These are phyloP conservation scores for Nemania serpens DNA, from an alignment of 2,329 filamentous ascomycete species.

Conservation along the genomic window DNA sequence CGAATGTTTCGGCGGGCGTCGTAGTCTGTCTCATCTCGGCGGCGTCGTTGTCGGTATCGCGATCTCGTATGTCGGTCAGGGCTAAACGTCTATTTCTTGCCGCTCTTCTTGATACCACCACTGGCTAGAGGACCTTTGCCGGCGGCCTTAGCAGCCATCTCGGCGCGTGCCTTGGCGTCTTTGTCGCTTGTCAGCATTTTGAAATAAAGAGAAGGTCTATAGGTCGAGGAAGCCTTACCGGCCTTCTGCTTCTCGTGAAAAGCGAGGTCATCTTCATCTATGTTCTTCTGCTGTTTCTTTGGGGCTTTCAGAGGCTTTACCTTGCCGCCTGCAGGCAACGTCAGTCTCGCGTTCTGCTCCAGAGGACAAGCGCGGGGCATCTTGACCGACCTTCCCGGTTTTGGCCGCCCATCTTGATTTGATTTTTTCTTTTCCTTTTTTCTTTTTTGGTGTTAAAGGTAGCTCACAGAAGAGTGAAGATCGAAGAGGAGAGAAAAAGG, in stretches of 20 bases:
- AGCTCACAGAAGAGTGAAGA: background rate
- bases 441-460: background rate
- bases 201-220: background rate
- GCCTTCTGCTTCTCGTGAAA: constrained; percentile 83
- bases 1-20: constrained; percentile 4
- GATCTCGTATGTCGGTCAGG: constrained; percentile 30
- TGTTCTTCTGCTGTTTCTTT: constrained; percentile 82
- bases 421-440: background rate
- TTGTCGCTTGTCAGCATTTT: constrained; percentile 39
- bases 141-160: constrained; percentile 77
- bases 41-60: constrained; percentile 20
- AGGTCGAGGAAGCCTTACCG: constrained; percentile 59
- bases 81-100: constrained; percentile 76
- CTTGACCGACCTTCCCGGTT: constrained; percentile 64
- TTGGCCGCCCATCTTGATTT: constrained; percentile 64
- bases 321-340: constrained; percentile 68
- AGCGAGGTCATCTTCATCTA: constrained; percentile 86
- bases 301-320: constrained; percentile 83
- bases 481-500: background rate
- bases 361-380: constrained; percentile 2
- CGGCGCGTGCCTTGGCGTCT: constrained; percentile 85
- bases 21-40: constrained; percentile 27
- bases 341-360: constrained; percentile 15
- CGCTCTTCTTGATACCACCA: constrained; percentile 92
- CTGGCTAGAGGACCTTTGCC: constrained; percentile 89